A percentile compares a stretch with the other conserved stretches of the same genome.
Evolutionary conservation across 306 rosid genomes (phyloP).

Genomic region (Dicorynia guianensis): DNA sequence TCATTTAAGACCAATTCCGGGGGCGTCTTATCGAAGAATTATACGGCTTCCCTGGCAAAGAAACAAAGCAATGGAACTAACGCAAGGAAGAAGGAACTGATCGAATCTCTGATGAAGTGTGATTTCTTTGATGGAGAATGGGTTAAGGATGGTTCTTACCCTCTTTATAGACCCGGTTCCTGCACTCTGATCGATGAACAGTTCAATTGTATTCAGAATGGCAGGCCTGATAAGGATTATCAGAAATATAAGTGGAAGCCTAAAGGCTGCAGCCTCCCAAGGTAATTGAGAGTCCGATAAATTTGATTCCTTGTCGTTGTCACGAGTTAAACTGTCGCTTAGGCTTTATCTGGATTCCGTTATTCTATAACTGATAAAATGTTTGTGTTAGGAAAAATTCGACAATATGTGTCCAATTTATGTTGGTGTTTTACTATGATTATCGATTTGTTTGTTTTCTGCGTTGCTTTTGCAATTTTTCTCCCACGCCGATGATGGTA

Average conservation of each 20-base stretch:
- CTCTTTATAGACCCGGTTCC: constrained; percentile 81
- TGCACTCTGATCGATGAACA: constrained; percentile 84
- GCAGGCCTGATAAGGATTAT: constrained; percentile 78
- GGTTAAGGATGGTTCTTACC: constrained; percentile 78
- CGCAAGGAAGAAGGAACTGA: constrained; percentile 38
- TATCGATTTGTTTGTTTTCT: not conserved
- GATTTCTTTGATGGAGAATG: constrained; percentile 84
- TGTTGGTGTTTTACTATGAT: not conserved
- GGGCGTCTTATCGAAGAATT: constrained; percentile 41
- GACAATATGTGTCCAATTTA: not conserved
- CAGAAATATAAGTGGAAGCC: constrained; percentile 92
- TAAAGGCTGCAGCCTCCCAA: constrained; percentile 78
- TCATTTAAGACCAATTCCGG: constrained; percentile 24
- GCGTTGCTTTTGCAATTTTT: not conserved
- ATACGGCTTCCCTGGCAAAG: constrained; percentile 54
- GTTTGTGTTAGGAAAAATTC: constrained; percentile 13
- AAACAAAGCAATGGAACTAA: constrained; percentile 46
- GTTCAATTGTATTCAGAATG: constrained; percentile 78
- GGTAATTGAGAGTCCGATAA: constrained; percentile 48
- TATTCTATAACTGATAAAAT: constrained; percentile 10
- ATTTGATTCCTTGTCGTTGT: not conserved
- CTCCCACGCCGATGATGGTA: constrained; percentile 7
- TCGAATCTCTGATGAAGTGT: constrained; percentile 74
- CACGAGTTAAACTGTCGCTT: not conserved
- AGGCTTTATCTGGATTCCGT: constrained; percentile 4